Base-by-base conservation (phyloP, 2,329 filamentous ascomycete species). In the Fusarium paranaense region DNA sequence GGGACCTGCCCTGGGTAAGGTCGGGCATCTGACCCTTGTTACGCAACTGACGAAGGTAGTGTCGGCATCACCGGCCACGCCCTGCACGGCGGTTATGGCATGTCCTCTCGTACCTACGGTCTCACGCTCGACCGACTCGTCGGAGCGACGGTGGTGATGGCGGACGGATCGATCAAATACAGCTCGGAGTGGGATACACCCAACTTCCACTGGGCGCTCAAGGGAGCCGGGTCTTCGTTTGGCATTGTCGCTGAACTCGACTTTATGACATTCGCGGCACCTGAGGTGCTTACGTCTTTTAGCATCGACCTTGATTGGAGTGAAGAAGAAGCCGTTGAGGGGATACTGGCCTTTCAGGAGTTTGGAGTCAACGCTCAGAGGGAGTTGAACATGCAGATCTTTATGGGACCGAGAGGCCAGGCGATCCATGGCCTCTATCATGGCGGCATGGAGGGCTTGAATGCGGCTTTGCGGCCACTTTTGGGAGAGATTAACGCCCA, bases 1-100 rank as follows among this genome's bases (percentile, higher is more conserved):
- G 87, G 87, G n/a, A 87, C 87, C 1, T 89, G 87, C 70, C 86
- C 87, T 5, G 86, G 84, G 86, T 87, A 74, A 80, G 83, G 61
- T 2, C 2, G 3, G 4, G 0, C 0, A n/a, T 1, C 2, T 10
- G 4, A 5, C 5, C 0, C 5, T 10, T 3, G 3, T 16, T 11
- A 18, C 7, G 4, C 16, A 2, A 32, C 72, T 79, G 11, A 79
- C 57, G 5, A 32, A 9, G 0, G 6, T 5, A 79, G 78, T 33
- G 80, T 81, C 32, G 80, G 80, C 0, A 71, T 81, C 5, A 65
- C 76, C 3, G 80, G 80, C 0, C 80, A 80, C 59, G 76, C 76
- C 11, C 67, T 79, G 11, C 77, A 80, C 20, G 80, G 80, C 30
- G 80, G 80, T 18, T 81, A 80, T 61, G 80, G 80, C 22, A 74